Evolutionary conservation across 23 red algal species (phyloP).

Genomic region (Agarophyton chilense): DNA sequence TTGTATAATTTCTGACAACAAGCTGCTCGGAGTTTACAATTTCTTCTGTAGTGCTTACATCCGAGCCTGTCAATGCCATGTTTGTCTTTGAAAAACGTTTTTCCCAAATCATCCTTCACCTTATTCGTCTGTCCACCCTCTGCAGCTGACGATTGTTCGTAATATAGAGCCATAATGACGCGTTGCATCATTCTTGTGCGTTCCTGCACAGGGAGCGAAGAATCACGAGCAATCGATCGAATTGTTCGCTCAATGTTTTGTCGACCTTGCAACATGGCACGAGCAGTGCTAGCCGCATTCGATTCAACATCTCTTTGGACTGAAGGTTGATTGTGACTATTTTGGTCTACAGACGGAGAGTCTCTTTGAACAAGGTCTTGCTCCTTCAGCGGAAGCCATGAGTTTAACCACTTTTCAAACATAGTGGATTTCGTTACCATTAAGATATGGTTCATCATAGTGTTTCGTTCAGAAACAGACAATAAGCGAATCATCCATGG

Average conservation of each 20-base stretch:
- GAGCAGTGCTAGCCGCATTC: slow-evolving; percentile 19
- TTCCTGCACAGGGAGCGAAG: slow-evolving; percentile 68
- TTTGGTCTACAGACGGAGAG: background rate
- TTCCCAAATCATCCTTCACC: background rate
- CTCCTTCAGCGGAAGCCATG: slow-evolving; percentile 83
- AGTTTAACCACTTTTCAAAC: slow-evolving; percentile 94
- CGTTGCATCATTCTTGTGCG: slow-evolving; percentile 94
- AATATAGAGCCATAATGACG: slow-evolving; percentile 86
- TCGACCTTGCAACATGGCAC: slow-evolving; percentile 75
- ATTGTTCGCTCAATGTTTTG: slow-evolving; percentile 88
- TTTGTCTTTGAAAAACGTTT: slow-evolving; percentile 23
- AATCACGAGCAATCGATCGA: slow-evolving; percentile 85
- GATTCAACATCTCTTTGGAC: background rate
- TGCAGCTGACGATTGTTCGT: slow-evolving; percentile 18
- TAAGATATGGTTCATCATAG: slow-evolving; percentile 98
- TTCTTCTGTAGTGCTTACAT: slow-evolving; percentile 89
- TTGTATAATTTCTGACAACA: slow-evolving; percentile 89
- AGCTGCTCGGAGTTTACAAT: slow-evolving; percentile 72
- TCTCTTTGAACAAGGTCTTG: background rate
- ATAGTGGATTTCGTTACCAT: slow-evolving; percentile 94
- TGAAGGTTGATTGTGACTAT: background rate
- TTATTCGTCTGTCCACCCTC: background rate
- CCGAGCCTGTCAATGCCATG: slow-evolving; percentile 56
- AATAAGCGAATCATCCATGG: slow-evolving; percentile 96
- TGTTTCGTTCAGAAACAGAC: slow-evolving; percentile 79